Conservation (phyloP, 108 stramenopile genomes). For the Pseudonitzschia pungens region DNA sequence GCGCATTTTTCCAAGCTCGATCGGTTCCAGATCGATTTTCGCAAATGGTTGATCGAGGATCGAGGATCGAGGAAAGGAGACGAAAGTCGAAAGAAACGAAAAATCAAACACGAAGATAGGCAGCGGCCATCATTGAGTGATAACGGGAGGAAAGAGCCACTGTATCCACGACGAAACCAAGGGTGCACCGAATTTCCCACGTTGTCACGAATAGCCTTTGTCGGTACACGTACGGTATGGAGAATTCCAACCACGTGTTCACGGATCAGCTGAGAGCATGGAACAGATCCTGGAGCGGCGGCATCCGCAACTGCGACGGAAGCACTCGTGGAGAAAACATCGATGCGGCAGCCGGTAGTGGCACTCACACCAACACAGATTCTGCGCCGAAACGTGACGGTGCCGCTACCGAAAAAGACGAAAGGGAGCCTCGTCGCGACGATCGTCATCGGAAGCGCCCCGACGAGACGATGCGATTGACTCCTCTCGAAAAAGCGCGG, state of each 20-base stretch:
- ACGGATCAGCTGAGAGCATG: background rate
- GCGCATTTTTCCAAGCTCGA: too few species aligned
- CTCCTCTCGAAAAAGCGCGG: conserved; percentile 4
- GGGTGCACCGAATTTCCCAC: too few species aligned
- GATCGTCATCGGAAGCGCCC: background rate
- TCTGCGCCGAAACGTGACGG: background rate
- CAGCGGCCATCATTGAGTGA: too few species aligned
- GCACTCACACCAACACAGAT: too few species aligned
- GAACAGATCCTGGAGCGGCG: conserved; percentile 2
- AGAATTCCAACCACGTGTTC: background rate
- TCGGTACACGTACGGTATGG: background rate
- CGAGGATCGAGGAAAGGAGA: too few species aligned
- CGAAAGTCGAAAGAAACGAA: too few species aligned
- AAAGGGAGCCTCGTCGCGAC: background rate
- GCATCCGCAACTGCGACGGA: background rate
- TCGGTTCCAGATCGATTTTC: too few species aligned
- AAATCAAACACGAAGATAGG: too few species aligned
- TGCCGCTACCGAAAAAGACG: background rate
- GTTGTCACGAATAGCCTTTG: too few species aligned
- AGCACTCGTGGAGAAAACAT: background rate
- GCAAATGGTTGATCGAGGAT: too few species aligned
- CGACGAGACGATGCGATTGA: background rate
- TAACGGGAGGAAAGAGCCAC: too few species aligned
- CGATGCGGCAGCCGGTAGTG: background rate
- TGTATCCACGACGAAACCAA: background rate